Evolutionary conservation across 1,284 basidiomycete species (phyloP), one percentile per base, ranked within the genome.

Genomic region (Rhodofomes roseus): DNA sequence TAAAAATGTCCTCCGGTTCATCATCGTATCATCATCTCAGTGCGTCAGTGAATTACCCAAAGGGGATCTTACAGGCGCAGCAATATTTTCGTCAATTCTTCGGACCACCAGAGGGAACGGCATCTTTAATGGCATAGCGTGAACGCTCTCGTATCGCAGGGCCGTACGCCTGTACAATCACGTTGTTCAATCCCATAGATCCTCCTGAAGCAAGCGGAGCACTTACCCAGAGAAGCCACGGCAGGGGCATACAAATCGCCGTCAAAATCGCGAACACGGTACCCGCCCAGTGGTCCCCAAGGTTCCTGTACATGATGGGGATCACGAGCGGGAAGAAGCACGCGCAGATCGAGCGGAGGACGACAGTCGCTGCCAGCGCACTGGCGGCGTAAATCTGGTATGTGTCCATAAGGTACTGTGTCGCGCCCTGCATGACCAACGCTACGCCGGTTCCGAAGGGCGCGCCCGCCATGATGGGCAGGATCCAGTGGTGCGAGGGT

Each of bases 231-330:
- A 83, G 81, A 31, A 82, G 63, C 22, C 79, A 71, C 4, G 80
- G 81, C 41, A 83, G 71, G 6, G 87, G 88, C 62, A 79, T 79
- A 67, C 85, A 88, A 0, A 73, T 73, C 2, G 84, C 69, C 2
- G 83, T 74, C 36, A 89, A 64, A 66, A 81, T 81, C 6, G 80
- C 87, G 65, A 90, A 85, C 12, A 90, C 74, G 53, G 80, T 83
- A 70, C 83, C 80, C 2, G 84, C 87, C 87, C 88, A 89, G 61
- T 83, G 74, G 52, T 86, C 82, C 9, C 87, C 87, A 16, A 90
- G 77, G 5, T 72, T 73, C 8, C 71, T 67, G 69, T 86, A 88
- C 79, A 89, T 81, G 41, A 78, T 65, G 0, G 81, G 78, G 36
- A 79, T 83, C 70, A 89, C 82, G 7, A 87, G 72, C 11, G 86